Conservation (phyloP, 805 yeast genomes). For the Saccharomycopsis guyanensis region DNA sequence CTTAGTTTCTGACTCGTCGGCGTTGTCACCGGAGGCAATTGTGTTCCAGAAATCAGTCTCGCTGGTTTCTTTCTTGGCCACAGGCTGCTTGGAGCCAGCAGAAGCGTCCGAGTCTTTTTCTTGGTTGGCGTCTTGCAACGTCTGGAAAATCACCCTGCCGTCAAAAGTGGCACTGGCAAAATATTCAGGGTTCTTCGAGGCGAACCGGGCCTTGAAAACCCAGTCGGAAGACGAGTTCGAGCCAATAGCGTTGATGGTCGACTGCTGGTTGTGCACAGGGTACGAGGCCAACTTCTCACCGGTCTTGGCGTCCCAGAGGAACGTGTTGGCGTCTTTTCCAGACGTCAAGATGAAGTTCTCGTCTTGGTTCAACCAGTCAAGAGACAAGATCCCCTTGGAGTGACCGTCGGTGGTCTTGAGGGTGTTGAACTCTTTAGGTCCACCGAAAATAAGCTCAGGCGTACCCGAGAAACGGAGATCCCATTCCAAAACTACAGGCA, state of each 20-base stretch:
- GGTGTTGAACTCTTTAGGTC: conserved; percentile 16
- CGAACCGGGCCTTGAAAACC: conserved; percentile 85
- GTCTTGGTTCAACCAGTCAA: conserved; percentile 92
- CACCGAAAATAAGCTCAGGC: conserved; percentile 48
- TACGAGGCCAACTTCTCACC: conserved; percentile 75
- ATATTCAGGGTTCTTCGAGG: conserved; percentile 80
- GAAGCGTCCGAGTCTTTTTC: conserved; percentile 3
- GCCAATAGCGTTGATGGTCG: conserved; percentile 21
- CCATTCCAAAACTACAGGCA: conserved; percentile 83
- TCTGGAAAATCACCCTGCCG: conserved; percentile 71
- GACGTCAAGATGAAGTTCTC: conserved; percentile 73
- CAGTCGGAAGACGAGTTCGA: conserved; percentile 69
- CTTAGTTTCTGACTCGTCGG: conserved; percentile 28
- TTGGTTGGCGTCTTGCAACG: conserved; percentile 73
- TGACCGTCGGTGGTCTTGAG: conserved; percentile 62
- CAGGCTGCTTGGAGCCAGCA: neutral
- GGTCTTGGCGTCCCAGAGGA: conserved; percentile 82
- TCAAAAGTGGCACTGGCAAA: conserved; percentile 87
- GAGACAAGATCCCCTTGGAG: conserved; percentile 75
- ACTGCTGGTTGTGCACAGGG: conserved; percentile 35
- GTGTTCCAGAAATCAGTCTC: conserved; percentile 86
- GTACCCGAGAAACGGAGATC: conserved; percentile 88
- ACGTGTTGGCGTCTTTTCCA: conserved; percentile 84
- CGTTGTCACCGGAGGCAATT: conserved; percentile 40
- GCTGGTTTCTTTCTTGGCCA: conserved; percentile 20